phyloP scores from a whole-genome alignment of 2,329 filamentous ascomycete genomes.

The Alternaria sp. region DNA sequence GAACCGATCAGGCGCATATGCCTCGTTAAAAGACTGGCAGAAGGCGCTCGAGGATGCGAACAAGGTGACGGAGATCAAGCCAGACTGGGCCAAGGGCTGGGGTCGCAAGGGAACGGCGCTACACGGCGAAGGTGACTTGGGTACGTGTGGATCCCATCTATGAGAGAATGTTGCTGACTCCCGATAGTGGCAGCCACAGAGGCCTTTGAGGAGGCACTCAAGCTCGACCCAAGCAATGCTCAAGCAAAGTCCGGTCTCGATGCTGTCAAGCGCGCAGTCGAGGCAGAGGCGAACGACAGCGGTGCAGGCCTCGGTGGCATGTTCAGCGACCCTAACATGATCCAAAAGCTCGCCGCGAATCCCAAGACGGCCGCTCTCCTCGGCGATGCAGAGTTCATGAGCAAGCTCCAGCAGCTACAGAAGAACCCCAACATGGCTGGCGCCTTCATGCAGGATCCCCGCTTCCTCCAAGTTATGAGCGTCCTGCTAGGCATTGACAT shows the following conservation, averaged over 20 bases:
- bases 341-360: slow-evolving; percentile 90
- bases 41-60: slow-evolving; percentile 87
- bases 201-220: slow-evolving; percentile 93
- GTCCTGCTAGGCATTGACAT: slow-evolving; percentile 95
- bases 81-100: slow-evolving; percentile 98
- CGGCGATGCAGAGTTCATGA: slow-evolving; percentile 86
- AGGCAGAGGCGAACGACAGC: slow-evolving; percentile 73
- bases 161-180: slow-evolving; percentile 22
- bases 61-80: slow-evolving; percentile 93
- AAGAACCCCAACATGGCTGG: slow-evolving; percentile 81
- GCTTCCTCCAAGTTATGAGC: slow-evolving; percentile 92
- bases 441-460: slow-evolving; percentile 84
- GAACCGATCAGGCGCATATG: slow-evolving; percentile 87
- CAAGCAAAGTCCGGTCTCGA: slow-evolving; percentile 89
- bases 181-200: slow-evolving; percentile 75
- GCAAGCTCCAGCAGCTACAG: slow-evolving; percentile 82
- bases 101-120: slow-evolving; percentile 90
- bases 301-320: slow-evolving; percentile 83
- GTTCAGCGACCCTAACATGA: slow-evolving; percentile 91
- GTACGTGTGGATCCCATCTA: slow-evolving; percentile 50
- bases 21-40: slow-evolving; percentile 88
- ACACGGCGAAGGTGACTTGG: slow-evolving; percentile 84
- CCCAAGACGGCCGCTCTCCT: slow-evolving; percentile 89
- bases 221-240: slow-evolving; percentile 89
- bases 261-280: slow-evolving; percentile 86